Evolutionary conservation across 2,329 filamentous ascomycete species (phyloP).

Genomic region (Xylariales sp.): DNA sequence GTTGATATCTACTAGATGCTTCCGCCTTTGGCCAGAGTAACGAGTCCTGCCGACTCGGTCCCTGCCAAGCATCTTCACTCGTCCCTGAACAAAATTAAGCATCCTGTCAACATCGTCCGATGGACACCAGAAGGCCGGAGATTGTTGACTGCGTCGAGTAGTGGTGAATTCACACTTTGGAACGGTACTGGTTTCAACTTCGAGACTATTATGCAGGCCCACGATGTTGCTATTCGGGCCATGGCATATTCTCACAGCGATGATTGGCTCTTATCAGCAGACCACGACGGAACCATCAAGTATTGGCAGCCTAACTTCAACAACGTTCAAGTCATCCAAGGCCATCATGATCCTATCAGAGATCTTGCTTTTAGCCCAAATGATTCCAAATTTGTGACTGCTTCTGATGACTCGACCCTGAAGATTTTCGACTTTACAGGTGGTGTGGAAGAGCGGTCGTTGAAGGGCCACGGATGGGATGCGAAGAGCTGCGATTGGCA

Average conservation of each 20-base stretch:
- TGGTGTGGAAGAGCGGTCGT: slow-evolving; percentile 73
- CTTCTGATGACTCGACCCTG: slow-evolving; percentile 85
- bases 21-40: slow-evolving; percentile 71
- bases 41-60: slow-evolving; percentile 77
- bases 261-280: slow-evolving; percentile 94
- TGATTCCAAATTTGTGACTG: slow-evolving; percentile 93
- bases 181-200: slow-evolving; percentile 99
- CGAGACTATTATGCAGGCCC: slow-evolving; percentile 97
- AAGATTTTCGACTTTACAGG: slow-evolving; percentile 96
- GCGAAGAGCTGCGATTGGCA: slow-evolving; percentile 98
- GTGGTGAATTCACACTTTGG: slow-evolving; percentile 97
- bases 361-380: slow-evolving; percentile 92
- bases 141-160: slow-evolving; percentile 87
- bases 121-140: slow-evolving; percentile 96
- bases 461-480: slow-evolving; percentile 97
- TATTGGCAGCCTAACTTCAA: slow-evolving; percentile 99
- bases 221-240: slow-evolving; percentile 80
- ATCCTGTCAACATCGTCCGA: slow-evolving; percentile 92
- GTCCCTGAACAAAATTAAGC: slow-evolving; percentile 97
- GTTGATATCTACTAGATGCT: slow-evolving; percentile 60
- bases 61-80: slow-evolving; percentile 95
- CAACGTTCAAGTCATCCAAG: slow-evolving; percentile 91
- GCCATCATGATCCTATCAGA: slow-evolving; percentile 82
- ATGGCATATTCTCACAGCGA: slow-evolving; percentile 89
- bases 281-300: slow-evolving; percentile 92